A percentile compares a stretch with the other conserved stretches of the same genome.
Conservation (phyloP, 73 alveolate species). For the Stentor coeruleus region DNA sequence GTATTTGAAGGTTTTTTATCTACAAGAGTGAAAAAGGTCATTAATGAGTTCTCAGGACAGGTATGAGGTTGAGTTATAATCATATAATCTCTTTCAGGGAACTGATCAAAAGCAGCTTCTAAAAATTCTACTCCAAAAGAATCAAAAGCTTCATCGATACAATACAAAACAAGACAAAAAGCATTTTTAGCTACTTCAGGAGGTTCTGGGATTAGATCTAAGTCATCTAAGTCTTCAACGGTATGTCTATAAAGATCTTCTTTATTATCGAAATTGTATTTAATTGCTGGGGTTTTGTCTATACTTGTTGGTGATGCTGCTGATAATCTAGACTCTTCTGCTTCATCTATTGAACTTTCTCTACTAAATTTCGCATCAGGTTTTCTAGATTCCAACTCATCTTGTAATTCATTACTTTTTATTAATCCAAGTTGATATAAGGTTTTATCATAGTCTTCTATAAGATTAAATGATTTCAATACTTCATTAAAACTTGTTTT, state of each 20-base stretch:
- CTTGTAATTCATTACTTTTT: slow-evolving; percentile 19
- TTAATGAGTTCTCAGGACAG: slow-evolving; percentile 88
- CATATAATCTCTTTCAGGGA: slow-evolving; percentile 94
- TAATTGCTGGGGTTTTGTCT: slow-evolving; percentile 42
- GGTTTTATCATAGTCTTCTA: slow-evolving; percentile 83
- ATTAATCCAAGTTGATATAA: slow-evolving; percentile 73
- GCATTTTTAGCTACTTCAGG: slow-evolving; percentile 96
- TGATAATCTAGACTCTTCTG: not conserved
- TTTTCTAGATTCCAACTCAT: slow-evolving; percentile 52
- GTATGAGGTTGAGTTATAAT: slow-evolving; percentile 97
- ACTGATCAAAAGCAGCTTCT: slow-evolving; percentile 89
- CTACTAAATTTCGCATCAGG: slow-evolving; percentile 34
- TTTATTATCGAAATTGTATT: slow-evolving; percentile 39
- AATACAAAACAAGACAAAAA: slow-evolving; percentile 89
- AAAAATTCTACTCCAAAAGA: slow-evolving; percentile 91
- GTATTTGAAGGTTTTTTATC: slow-evolving; percentile 87
- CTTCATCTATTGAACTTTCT: slow-evolving; percentile 32
- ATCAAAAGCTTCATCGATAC: slow-evolving; percentile 97
- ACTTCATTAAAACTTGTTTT: slow-evolving; percentile 87
- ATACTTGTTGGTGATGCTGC: not conserved
- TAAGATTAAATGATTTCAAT: slow-evolving; percentile 70
- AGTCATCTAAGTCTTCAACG: slow-evolving; percentile 75
- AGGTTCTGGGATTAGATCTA: slow-evolving; percentile 91
- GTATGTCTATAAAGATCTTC: slow-evolving; percentile 73
- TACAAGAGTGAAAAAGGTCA: slow-evolving; percentile 78